Conservation (phyloP, 164 flowering plant genomes). For the Brasenia schreberi region DNA sequence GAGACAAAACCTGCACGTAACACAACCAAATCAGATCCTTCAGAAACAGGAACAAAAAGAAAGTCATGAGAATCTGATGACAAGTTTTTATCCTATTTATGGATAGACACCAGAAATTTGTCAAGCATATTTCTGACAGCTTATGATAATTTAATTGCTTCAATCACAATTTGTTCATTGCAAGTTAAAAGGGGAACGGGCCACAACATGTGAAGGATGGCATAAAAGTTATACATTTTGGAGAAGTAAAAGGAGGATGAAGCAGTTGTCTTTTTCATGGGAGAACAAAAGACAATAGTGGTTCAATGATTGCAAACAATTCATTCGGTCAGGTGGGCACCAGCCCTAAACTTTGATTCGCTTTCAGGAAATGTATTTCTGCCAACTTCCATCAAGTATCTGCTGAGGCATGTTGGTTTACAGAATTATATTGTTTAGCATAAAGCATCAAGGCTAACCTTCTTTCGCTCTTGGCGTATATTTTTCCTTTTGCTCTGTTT, state of each 20-base stretch:
- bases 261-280: background rate
- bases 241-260: background rate
- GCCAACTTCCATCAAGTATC: too few species aligned
- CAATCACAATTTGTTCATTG: background rate
- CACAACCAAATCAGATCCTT: background rate
- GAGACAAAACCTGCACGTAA: slow-evolving; percentile 54
- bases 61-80: background rate
- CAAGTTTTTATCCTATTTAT: too few species aligned
- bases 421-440: too few species aligned
- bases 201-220: background rate
- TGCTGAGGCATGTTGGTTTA: background rate
- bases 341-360: background rate
- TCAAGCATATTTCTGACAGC: background rate
- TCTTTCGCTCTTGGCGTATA: slow-evolving; percentile 94
- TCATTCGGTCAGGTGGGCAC: background rate
- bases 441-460: slow-evolving; percentile 28
- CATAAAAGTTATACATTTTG: background rate
- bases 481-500: slow-evolving; percentile 87
- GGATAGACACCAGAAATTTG: background rate
- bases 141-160: background rate
- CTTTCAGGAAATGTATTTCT: background rate
- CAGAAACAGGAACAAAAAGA: background rate
- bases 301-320: background rate
- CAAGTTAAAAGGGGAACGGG: background rate
- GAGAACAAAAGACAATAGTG: background rate